phyloP scores from a whole-genome alignment of 1,139 yeast species.

The Diutina ranongensis region DNA sequence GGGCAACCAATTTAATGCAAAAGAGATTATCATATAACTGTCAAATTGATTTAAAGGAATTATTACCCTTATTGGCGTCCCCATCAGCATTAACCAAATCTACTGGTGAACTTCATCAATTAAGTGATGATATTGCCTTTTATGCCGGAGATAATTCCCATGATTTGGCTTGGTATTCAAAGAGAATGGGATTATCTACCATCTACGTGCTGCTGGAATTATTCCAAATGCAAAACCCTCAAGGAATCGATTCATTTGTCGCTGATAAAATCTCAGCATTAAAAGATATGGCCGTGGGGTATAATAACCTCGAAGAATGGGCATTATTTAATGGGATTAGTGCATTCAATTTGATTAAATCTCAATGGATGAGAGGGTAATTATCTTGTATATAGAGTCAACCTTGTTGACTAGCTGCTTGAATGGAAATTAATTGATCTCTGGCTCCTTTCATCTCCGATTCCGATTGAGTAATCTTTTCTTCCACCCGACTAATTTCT shows the following conservation, averaged over 20 bases:
- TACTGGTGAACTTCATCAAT: conserved; percentile 55
- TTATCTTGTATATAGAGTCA: not conserved
- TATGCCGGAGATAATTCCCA: conserved; percentile 74
- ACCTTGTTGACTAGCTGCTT: not conserved
- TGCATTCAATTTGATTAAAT: conserved; percentile 53
- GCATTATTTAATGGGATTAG: conserved; percentile 57
- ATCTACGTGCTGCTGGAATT: conserved; percentile 67
- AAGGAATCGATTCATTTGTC: conserved; percentile 55
- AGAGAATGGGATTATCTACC: conserved; percentile 57
- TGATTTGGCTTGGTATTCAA: conserved; percentile 91
- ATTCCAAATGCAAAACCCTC: conserved; percentile 65
- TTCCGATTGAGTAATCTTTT: conserved; percentile 43
- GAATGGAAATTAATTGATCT: conserved; percentile 26
- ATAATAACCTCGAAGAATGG: conserved; percentile 65
- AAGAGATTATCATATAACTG: conserved; percentile 53
- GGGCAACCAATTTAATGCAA: conserved; percentile 42
- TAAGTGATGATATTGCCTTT: conserved; percentile 75
- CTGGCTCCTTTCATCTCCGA: conserved; percentile 37
- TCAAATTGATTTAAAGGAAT: conserved; percentile 38
- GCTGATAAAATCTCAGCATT: conserved; percentile 46
- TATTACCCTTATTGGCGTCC: conserved; percentile 41
- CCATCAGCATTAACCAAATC: conserved; percentile 43
- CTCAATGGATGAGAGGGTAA: conserved; percentile 54
- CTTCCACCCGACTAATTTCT: conserved; percentile 65
- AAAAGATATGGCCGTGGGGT: conserved; percentile 44